Conservation (phyloP, 768 basidiomycete species). For the Auricularia heimuer region DNA sequence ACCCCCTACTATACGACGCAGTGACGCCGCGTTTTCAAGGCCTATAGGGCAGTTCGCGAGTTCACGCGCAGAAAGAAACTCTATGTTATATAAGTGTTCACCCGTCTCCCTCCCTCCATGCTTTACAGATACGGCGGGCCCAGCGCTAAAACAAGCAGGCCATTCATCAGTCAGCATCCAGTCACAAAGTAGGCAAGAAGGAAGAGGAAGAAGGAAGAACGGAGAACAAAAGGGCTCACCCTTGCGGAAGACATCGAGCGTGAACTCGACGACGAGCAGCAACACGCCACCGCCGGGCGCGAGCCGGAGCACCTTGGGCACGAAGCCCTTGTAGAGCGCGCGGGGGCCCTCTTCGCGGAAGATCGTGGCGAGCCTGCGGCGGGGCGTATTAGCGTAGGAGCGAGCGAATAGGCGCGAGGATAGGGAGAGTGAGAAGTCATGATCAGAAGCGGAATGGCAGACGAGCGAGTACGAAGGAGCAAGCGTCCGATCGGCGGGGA, state of each 20-base stretch:
- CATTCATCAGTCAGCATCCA: neutral
- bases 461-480: no score
- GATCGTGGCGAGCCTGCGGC: constrained; percentile 51
- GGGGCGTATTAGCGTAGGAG: neutral
- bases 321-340: constrained; percentile 90
- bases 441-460: no score
- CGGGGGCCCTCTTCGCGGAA: constrained; percentile 77
- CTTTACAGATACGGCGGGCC: constrained; percentile 43
- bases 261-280: constrained; percentile 87
- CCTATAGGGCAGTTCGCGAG: no score
- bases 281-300: constrained; percentile 95
- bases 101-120: neutral
- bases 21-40: no score
- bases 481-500: no score
- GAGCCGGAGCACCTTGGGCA: constrained; percentile 88
- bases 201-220: neutral
- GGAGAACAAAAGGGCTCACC: constrained; percentile 30
- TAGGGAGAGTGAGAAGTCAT: no score
- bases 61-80: no score
- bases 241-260: constrained; percentile 64
- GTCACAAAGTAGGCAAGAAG: neutral
- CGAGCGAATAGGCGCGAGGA: neutral
- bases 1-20: no score
- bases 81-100: no score
- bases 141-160: constrained; percentile 26